Evolutionary conservation across 83 land plant species (phyloP).

Genomic region (Thuja plicata): DNA sequence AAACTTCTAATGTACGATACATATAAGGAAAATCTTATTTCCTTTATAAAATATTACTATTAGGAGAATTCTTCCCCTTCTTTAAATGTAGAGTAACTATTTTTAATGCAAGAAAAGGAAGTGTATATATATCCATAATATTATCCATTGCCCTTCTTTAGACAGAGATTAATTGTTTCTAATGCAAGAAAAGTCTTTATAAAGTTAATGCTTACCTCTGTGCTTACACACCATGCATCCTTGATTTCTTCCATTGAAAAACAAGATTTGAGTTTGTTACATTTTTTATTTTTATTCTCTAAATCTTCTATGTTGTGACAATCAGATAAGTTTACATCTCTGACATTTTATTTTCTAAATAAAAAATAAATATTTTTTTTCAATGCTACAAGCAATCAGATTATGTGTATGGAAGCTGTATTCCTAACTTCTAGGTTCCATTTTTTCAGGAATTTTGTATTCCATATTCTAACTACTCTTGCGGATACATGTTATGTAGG

Average conservation of each 20-base stretch:
- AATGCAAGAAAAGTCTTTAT: not conserved
- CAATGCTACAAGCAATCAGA: not conserved
- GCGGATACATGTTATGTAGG: conserved; percentile 29
- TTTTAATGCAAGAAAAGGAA: not conserved
- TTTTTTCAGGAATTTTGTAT: not conserved
- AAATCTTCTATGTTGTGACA: not conserved
- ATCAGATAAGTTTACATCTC: not conserved
- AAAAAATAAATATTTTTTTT: not conserved
- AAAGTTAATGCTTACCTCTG: not conserved
- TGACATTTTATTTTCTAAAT: not conserved
- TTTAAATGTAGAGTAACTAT: not conserved
- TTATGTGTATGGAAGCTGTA: not conserved
- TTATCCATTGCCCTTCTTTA: not conserved
- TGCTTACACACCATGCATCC: not conserved
- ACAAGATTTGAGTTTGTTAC: not conserved
- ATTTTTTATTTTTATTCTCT: not conserved
- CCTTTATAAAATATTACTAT: not conserved
- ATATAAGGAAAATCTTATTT: not conserved
- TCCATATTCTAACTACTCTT: not conserved
- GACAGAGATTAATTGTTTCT: not conserved
- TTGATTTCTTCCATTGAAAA: not conserved
- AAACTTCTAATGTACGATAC: not conserved
- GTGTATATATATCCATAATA: not conserved
- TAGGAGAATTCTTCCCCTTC: not conserved
- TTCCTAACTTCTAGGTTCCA: not conserved